Evolutionary conservation across 768 basidiomycete species (phyloP), one percentile per base, ranked within the genome.

Genomic region (Rhodotorula diobovata): DNA sequence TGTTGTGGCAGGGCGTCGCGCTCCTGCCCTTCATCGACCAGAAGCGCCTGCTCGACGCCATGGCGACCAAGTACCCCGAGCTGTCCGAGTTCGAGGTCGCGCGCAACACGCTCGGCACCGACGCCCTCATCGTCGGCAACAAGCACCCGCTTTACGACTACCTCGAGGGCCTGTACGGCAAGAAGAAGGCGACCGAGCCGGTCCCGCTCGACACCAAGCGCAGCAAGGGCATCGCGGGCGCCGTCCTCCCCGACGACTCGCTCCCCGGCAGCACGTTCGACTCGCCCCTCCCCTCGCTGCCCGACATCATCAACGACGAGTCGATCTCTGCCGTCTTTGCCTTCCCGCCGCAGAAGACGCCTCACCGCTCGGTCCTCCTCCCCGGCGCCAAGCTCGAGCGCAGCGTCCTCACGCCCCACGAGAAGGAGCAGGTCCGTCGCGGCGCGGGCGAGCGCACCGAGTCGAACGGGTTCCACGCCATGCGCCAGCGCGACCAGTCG

Each of bases 1-100:
- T 98, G 94, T 85, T 90, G 14, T 99, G 96, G 96, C 95, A 99
- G 81, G 96, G 96, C 64, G 93, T 99, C 66, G 94, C 96, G 0
- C 83, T 99, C 16, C 83, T 99, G 32, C 94, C 96, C 0, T 99
- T 98, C 83, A 98, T 99, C 72, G 91, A 98, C 78, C 85, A 88
- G 79, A 85, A 84, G 66, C 86, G 93, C 45, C 82, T 99, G 35
- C 82, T 98, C 64, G 88, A 86, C 45, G 91, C 93, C 8, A 92
- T 99, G 89, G 85, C 83, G 15, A 79, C 83, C 21, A 84, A 80
- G 82, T 61, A 86, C 71, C 68, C 77, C 2, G 75, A 86, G 58
- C 84, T 99, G 56, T 86, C 85, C 0, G 89, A 91, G 68, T 91
- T 90, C 18, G 94, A 99, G 81, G 81, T 84, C n/a, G 83, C 83